Base-by-base conservation (phyloP, 129 eudicot species). In the Flaveria robusta region DNA sequence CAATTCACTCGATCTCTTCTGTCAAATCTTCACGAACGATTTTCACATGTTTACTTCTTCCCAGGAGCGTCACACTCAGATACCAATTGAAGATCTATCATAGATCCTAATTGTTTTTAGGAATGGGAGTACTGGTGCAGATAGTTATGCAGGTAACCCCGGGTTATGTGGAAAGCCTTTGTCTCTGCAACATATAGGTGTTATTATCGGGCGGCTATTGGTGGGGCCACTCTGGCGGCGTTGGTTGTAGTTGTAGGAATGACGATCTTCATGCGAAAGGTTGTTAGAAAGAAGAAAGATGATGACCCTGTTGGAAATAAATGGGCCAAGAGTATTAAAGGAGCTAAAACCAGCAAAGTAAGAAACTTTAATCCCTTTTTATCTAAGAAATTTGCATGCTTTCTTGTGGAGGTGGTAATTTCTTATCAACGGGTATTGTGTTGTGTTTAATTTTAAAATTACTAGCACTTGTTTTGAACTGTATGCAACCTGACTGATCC, bases 291-390 rank as follows among this genome's bases (percentile, higher is more conserved):
- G 69, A 77, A 69, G 81, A 65, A 70, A 62, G 77, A 74, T n/a
- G 93, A 86, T 50, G 96, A 93, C 46, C 98, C 86, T 31, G 83
- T 85, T 34, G 98, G 93, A 66, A 93, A 90, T 83, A 86, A 79
- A 79, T 93, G 98, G 98, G 96, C 98, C 63, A 88, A 66, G 88
- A 84, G 85, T 76, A 87, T 90, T 74, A 88, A 87, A 86, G 98
- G 97, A 63, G 87, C 98, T 74, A 88, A 90, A 74, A 83, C 65
- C 66, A 79, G 88, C 77, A 83, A 90, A 96, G 98, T 64, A 79
- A 81, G 85, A 75, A 56, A 7, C 71, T 83, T 45, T 68, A 22
- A 29, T 56, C 69, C 45, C 20, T 79, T 65, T 72, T 12, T 7
- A 68, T 76, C 76, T 46, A 34, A 24, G 45, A 54, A 9, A 15